Evolutionary conservation across 306 rosid species (phyloP), one percentile per base, ranked within the genome.

Genomic region (Quercus dentata): DNA sequence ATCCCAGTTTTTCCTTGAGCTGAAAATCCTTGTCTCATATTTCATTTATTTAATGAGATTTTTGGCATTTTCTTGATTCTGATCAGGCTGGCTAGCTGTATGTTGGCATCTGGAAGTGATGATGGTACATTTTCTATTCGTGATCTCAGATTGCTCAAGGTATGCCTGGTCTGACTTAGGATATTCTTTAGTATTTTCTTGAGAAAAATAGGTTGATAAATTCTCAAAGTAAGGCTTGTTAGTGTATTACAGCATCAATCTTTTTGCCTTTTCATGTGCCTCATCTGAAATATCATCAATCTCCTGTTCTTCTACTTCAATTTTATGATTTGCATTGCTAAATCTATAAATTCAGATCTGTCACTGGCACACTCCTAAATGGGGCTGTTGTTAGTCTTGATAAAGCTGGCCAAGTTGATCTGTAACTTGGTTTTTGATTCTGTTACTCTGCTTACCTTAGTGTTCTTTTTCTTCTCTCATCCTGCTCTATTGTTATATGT

Each of bases 71-170:
- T 28, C 14, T 83, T 73, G 71, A 33, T 70, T 77, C 67, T 75
- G 79, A 35, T 69, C 56, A 95, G 99, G 91, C 86, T 90, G 81
- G 98, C 96, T 44, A 89, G 87, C 80, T 85, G 92, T 80, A 90
- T 95, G 99, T 81, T 95, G 88, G 99, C 99, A 64, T 95, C 99
- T 2, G 99, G 99, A 73, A 85, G 97, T 78, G 99, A 95, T 73
- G 98, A 95, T 72, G 99, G 99, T 64, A 85, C 98, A 17, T 93
- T 93, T 83, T 88, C 99, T 68, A 95, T 95, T 80, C 98, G 89
- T 12, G 99, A 95, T 88, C 97, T 95, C 63, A 90, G 98, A 91
- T 76, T 83, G 80, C 90, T 95, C 33, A 86, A 91, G 92, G 98
- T 95, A 88, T 68, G 80, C 68, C 19, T 62, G 64, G 56, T 35